Evolutionary conservation across 768 basidiomycete species (phyloP).

Genomic region (Agaricus sinodeliciosus): DNA sequence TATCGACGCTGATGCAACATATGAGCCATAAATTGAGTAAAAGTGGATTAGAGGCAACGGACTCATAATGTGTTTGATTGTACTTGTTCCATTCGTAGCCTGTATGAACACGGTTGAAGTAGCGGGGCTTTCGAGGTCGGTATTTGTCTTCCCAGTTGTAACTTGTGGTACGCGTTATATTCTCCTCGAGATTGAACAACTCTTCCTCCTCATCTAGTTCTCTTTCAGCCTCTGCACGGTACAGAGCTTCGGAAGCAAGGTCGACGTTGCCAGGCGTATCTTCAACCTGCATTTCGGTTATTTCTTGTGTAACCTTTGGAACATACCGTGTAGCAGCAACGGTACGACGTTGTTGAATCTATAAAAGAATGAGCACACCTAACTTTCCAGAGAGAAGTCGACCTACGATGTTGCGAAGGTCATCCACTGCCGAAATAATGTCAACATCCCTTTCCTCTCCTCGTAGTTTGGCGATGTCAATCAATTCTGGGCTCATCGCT

Average conservation of each 20-base stretch:
- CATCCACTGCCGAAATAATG: conserved; percentile 64
- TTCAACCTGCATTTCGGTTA: conserved; percentile 47
- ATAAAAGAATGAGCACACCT: conserved; percentile 8
- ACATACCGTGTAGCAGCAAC: conserved; percentile 88
- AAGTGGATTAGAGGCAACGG: conserved; percentile 25
- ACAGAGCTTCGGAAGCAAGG: conserved; percentile 84
- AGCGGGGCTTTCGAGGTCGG: conserved; percentile 91
- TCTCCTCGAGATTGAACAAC: conserved; percentile 89
- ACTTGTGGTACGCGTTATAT: conserved; percentile 71
- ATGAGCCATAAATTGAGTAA: conserved; percentile 14
- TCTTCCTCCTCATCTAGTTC: conserved; percentile 97
- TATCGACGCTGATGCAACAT: conserved; percentile 66
- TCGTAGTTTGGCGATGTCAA: conserved; percentile 64
- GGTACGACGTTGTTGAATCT: conserved; percentile 75
- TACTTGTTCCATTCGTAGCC: conserved; percentile 99
- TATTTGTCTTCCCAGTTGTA: conserved; percentile 99
- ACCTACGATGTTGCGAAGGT: conserved; percentile 58
- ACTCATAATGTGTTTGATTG: conserved; percentile 99
- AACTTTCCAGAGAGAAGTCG: not conserved
- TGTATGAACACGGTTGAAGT: conserved; percentile 98
- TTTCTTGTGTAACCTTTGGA: conserved; percentile 60
- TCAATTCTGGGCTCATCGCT: conserved; percentile 77
- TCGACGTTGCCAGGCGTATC: conserved; percentile 62
- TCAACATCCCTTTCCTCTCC: conserved; percentile 80
- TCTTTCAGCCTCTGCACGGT: conserved; percentile 85